Base-by-base conservation (phyloP, 2,329 filamentous ascomycete genomes). In the Xylariomycetidae sp. region DNA sequence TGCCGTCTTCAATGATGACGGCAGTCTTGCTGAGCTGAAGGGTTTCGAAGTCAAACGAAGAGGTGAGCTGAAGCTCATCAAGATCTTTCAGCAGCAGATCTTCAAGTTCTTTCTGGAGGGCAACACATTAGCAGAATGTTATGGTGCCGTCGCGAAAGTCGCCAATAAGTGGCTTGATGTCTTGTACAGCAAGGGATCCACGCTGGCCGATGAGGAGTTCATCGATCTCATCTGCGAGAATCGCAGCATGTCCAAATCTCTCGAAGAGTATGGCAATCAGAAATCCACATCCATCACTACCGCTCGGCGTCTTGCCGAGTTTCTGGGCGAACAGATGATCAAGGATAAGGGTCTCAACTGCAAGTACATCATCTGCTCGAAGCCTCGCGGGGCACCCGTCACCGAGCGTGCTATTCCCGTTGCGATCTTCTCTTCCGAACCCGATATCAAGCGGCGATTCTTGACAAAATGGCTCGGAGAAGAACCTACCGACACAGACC, bases 191-290 rank as follows among this genome's bases (percentile, higher is more conserved):
- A 89, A 86, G 46, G 92, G 93, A 12, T 74, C 82, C 4, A 96
- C 89, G 1, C 68, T 99, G 10, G 89, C 90, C 0, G 90, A 99
- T 48, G 90, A 96, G 56, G 92, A 98, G 56, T 74, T 99, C 25
- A 96, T 98, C 60, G 90, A 98, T 52, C 80, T 99, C n/a, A 98
- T 99, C 78, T 95, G 88, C 31, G 92, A 99, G 60, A 99, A 99
- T 64, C 82, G 93, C 65, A 96, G 79, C 65, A 98, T 99, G 92
- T 75, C 81, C 13, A 98, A 98, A 64, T 93, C 92, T 0, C 68
- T 99, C 2, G 90, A 95, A 47, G 93, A 99, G 61, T 99, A 99
- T 46, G 92, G 89, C 13, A 68, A 66, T 6, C 93, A 98, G 52
- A 98, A 99, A 57, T 96, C 90, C 1, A 98, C 92, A 1, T 95